Base-by-base conservation (phyloP, 768 basidiomycete genomes). In the Exsudoporus frostii region DNA sequence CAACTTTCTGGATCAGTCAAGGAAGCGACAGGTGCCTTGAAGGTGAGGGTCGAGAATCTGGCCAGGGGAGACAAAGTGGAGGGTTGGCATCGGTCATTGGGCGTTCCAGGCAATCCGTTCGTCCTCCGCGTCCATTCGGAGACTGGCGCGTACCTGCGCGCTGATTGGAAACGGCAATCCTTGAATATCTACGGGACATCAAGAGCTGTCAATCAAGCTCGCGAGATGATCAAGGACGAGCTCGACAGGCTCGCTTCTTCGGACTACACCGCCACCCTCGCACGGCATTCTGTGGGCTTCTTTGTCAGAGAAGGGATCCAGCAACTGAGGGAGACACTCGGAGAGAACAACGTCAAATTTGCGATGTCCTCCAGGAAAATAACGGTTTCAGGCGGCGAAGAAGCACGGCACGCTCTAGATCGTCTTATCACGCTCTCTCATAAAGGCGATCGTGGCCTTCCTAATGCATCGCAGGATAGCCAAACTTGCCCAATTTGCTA, bases 41-140 rank as follows among this genome's bases (percentile, higher is more conserved):
- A 84, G 67, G 83, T 85, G 13, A 70, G 83, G 47, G 79, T 82
- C 0, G 84, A 85, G 63, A 76, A 71, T 47, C 62, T 85, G 36
- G 77, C 74, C 3, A 71, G 71, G 22, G 84, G 84, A 6, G 76
- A 79, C 37, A 77, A 67, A 33, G 67, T 85, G 3, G 66, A 67
- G 4, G 73, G 73, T 32, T 85, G 82, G 83, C 82, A 84, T 64
- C 66, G 71, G 32, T 72, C 73, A 0, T 73, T 83, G 52, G 60
- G 56, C 2, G 43, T 32, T 55, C 29, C 33, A 6, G 58, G 20
- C 8, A 71, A 63, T 45, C 29, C 57, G 1, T 79, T 81, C 46
- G 59, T 79, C 42, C 56, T 58, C 27, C 67, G 63, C 0, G 59
- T 81, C 17, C 57, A 64, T 24, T 45, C 51, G 9, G 64, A 67